Conservation (phyloP, 1,139 yeast species). For the Tardiomyces digboiensis region DNA sequence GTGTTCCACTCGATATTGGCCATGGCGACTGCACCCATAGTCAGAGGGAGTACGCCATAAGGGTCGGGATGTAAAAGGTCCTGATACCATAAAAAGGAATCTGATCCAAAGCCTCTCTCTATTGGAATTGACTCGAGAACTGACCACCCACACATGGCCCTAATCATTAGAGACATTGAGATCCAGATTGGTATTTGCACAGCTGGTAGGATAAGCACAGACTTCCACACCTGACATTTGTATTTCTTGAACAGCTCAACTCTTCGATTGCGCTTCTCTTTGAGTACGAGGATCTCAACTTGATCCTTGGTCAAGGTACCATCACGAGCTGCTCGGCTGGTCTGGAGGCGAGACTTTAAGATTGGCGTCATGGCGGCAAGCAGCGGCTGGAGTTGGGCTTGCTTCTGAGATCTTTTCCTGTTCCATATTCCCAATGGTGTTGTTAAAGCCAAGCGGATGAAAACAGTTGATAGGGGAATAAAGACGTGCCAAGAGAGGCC, state of each 20-base stretch:
- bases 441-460: constrained; percentile 56
- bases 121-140: constrained; percentile 33
- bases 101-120: constrained; percentile 44
- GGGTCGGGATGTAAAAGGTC: constrained; percentile 59
- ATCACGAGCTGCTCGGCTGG: constrained; percentile 28
- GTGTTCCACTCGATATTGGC: constrained; percentile 75
- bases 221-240: constrained; percentile 74
- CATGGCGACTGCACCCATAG: constrained; percentile 60
- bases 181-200: constrained; percentile 90
- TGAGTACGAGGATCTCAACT: constrained; percentile 58
- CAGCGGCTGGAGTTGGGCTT: constrained; percentile 51
- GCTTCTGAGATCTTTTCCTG: constrained; percentile 58
- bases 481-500: constrained; percentile 80
- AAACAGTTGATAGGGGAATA: constrained; percentile 65
- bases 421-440: constrained; percentile 72
- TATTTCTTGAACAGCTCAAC: constrained; percentile 54
- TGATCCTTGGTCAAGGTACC: constrained; percentile 61
- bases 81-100: constrained; percentile 49
- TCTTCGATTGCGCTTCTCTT: constrained; percentile 71
- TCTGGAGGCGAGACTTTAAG: constrained; percentile 56
- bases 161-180: constrained; percentile 61
- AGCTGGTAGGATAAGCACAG: constrained; percentile 53
- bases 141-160: constrained; percentile 71
- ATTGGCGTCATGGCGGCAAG: constrained; percentile 71
- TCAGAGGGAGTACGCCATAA: constrained; percentile 53